A percentile compares a stretch with the other conserved stretches of the same genome.
These are phyloP conservation scores for Amanita rubescens DNA, from an alignment of 768 basidiomycete genomes.

Conservation along the genomic window DNA sequence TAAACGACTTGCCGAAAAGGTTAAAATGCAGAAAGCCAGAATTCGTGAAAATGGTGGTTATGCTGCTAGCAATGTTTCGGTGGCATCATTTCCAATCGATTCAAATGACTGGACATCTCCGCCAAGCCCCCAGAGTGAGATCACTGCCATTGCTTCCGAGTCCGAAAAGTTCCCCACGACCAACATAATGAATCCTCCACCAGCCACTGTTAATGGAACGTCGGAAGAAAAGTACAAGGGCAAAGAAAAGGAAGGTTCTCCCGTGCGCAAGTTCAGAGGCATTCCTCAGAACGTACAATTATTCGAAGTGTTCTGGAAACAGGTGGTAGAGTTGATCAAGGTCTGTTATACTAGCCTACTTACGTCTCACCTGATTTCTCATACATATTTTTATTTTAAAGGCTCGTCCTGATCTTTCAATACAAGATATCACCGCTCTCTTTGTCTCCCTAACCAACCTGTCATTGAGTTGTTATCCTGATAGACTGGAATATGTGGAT, in stretches of 20 bases:
- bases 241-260: conserved; percentile 50
- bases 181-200: neutral
- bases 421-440: conserved; percentile 96
- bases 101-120: conserved; percentile 37
- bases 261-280: conserved; percentile 83
- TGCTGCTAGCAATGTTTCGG: conserved; percentile 19
- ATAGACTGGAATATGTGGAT: conserved; percentile 94
- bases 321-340: conserved; percentile 97
- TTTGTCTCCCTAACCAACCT: conserved; percentile 93
- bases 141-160: conserved; percentile 18
- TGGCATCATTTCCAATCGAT: conserved; percentile 32
- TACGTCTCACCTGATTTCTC: neutral
- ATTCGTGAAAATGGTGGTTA: conserved; percentile 45
- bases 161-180: conserved; percentile 21
- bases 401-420: conserved; percentile 95
- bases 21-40: conserved; percentile 63
- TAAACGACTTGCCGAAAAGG: conserved; percentile 78
- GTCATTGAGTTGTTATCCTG: conserved; percentile 94
- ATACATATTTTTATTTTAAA: conserved; percentile 30
- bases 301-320: conserved; percentile 99
- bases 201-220: conserved; percentile 14
- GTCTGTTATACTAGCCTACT: conserved; percentile 26
- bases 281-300: conserved; percentile 92
- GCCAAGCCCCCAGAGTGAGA: conserved; percentile 28
- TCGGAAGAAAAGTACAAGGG: conserved; percentile 36